Evolutionary conservation across 2,329 filamentous ascomycete species (phyloP), one percentile per base, ranked within the genome.

Genomic region (Didymella segeticola): DNA sequence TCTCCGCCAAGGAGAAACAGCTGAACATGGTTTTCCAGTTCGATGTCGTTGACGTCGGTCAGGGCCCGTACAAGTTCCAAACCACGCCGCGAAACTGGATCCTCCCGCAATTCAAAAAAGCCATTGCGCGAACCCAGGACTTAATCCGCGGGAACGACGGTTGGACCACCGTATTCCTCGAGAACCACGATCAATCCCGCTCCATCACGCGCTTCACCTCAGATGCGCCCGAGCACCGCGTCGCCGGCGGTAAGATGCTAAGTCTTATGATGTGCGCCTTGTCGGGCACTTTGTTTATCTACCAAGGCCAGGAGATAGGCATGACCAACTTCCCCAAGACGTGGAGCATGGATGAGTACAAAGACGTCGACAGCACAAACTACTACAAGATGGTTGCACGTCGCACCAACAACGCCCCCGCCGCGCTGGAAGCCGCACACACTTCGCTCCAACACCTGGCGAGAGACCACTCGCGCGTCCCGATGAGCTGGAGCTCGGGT

Each of bases 1-100:
- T 89, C 12, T 80, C 81, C 3, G 80, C 83, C 0, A 73, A 79
- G 23, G 82, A 83, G 49, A 80, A 81, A 53, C 83, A 89, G 69
- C 74, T 90, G 42, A 82, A 85, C 67, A 90, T 89, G 87, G 84
- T 89, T 1, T 89, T 90, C 47, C 70, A 73, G 62, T 73, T 73
- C n/a, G 78, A 79, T 38, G 69, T 80, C 12, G 70, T 73, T 19
- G 70, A 73, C 36, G 62, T 73, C 11, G 71, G 70, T 27, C 69
- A 72, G 52, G 71, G 71, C 4, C 72, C 71, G 14, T 70, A 72
- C 54, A 73, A 72, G 39, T 74, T 70, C 61, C 69, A 73, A 52
- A 69, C 70, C 20, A 72, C 69, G 15, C 69, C 70, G 17, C 61
- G 62, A 5, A 72, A 71, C 57, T 74, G 58, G 51, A 64, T 61